Conservation (phyloP, 106 monocot species). For the Triglochin maritima region DNA sequence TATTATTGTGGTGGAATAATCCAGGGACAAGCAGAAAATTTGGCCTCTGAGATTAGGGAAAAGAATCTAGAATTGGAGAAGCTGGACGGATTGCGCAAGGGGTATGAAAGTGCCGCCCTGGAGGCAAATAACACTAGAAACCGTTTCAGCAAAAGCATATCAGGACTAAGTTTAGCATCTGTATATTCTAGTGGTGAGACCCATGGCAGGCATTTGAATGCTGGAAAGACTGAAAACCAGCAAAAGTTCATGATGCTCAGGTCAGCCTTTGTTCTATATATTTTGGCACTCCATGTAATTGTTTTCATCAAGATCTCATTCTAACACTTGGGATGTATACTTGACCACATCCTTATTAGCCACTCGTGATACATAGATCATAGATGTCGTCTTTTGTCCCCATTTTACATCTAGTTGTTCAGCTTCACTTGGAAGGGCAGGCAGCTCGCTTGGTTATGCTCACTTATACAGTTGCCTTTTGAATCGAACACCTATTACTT, state of each 20-base stretch:
- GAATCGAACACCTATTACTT: too few species aligned
- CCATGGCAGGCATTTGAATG: constrained; percentile 12
- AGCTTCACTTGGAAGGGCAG: too few species aligned
- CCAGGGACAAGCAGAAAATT: constrained; percentile 68
- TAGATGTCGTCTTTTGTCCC: too few species aligned
- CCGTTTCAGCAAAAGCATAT: constrained; percentile 26
- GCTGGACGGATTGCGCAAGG: constrained; percentile 26
- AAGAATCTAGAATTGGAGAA: constrained; percentile 52
- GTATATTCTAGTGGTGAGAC: constrained; percentile 5
- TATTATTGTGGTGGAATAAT: not conserved
- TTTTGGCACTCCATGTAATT: constrained; percentile 60
- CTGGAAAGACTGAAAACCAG: constrained; percentile 23
- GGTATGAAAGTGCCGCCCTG: constrained; percentile 3
- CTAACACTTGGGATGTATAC: constrained; percentile 2
- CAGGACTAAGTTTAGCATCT: not conserved
- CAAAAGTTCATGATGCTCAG: constrained; percentile 46
- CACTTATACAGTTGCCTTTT: too few species aligned
- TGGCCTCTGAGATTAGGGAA: constrained; percentile 32
- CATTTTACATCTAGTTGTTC: too few species aligned
- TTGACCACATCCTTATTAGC: too few species aligned
- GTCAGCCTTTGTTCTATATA: constrained; percentile 55
- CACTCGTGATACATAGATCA: too few species aligned
- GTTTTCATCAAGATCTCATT: constrained; percentile 77
- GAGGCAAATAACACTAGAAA: constrained; percentile 19
- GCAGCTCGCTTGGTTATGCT: too few species aligned